A percentile compares a stretch with the other conserved stretches of the same genome.
Conservation (phyloP, 257 asterid genomes). For the Nicotiana obtusifolia region DNA sequence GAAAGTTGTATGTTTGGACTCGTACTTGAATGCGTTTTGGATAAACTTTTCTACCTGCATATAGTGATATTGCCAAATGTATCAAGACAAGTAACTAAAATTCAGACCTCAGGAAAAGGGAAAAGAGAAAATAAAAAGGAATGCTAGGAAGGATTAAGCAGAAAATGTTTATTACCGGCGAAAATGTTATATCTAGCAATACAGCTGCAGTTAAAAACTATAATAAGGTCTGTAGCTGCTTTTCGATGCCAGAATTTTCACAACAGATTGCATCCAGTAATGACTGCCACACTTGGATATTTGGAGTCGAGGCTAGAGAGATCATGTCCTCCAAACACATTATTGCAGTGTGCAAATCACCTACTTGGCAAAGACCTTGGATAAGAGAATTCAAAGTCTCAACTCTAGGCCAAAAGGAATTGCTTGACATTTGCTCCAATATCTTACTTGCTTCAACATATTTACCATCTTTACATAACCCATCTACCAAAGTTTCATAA, state of each 20-base stretch:
- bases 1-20: no score
- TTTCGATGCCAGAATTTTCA: conserved; percentile 9
- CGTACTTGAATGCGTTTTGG: no score
- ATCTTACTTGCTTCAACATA: conserved; percentile 61
- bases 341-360: conserved; percentile 53
- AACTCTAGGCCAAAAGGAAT: conserved; percentile 51
- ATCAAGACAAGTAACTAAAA: not conserved
- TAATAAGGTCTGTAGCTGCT: conserved; percentile 1
- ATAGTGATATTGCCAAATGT: not conserved
- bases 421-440: conserved; percentile 60
- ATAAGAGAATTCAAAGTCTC: conserved; percentile 44
- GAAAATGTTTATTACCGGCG: not conserved
- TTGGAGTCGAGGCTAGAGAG: conserved; percentile 59
- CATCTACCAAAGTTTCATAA: conserved; percentile 51
- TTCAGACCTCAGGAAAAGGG: not conserved
- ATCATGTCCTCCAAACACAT: conserved; percentile 89
- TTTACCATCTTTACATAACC: conserved; percentile 58
- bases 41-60: not conserved
- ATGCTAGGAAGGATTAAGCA: not conserved
- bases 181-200: not conserved
- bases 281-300: conserved; percentile 52
- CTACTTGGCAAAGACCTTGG: conserved; percentile 52
- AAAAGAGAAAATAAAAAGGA: not conserved
- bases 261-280: conserved; percentile 52
- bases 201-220: not conserved